Percentiles rank a stretch among this genome's conserved stretches.
These are phyloP conservation scores for Triticum turgidum DNA, from an alignment of 176 grass and related monocot species.

Conservation along the genomic window DNA sequence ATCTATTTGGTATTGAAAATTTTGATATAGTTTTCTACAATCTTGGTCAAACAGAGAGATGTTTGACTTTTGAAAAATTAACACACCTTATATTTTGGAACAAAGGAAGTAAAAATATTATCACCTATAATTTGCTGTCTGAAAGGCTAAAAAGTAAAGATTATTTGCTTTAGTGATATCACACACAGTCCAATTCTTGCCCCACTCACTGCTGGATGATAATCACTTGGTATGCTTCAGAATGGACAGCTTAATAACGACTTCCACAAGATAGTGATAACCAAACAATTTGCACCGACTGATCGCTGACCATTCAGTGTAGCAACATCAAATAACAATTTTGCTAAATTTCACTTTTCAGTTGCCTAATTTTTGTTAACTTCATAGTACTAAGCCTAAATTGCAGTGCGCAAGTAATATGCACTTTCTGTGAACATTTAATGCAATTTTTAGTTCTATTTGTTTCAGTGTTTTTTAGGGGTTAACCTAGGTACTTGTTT, in stretches of 20 bases:
- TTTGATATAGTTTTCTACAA: too few species aligned
- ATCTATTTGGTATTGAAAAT: too few species aligned
- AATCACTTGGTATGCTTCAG: constrained; percentile 5
- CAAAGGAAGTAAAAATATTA: neutral
- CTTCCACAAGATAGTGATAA: neutral
- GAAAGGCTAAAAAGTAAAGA: neutral
- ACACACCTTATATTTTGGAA: too few species aligned
- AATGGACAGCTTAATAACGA: constrained; percentile 15
- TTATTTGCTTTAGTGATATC: neutral
- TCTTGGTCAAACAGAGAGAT: too few species aligned
- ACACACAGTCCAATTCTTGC: constrained; percentile 18
- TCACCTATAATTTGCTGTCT: neutral
- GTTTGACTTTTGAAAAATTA: too few species aligned
- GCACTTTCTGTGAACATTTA: neutral
- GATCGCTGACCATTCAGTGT: neutral
- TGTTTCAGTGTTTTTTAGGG: neutral
- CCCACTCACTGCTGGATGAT: neutral
- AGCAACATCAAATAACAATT: neutral
- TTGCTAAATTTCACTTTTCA: neutral
- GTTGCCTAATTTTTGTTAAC: neutral
- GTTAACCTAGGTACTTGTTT: neutral
- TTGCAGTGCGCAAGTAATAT: neutral
- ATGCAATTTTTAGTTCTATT: neutral
- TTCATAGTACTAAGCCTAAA: neutral
- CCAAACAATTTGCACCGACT: neutral